phyloP scores from a whole-genome alignment of 1,284 basidiomycete genomes.

The Polyporus tsugae region DNA sequence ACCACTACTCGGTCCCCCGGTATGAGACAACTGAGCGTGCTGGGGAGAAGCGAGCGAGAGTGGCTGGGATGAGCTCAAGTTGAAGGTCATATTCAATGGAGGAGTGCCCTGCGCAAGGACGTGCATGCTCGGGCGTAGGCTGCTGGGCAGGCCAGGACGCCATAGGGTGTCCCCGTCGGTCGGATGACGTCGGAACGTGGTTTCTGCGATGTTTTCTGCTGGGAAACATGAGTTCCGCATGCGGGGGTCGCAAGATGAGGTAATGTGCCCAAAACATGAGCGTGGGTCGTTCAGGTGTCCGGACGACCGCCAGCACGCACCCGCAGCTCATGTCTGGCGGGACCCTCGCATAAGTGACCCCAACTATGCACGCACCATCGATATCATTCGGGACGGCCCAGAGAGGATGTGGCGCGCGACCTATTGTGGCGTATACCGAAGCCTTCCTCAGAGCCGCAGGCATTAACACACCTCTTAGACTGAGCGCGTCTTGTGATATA shows the following conservation, averaged over 20 bases:
- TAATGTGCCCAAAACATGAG: constrained; percentile 19
- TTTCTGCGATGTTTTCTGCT: constrained; percentile 26
- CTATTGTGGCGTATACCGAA: constrained; percentile 4
- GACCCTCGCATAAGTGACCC: not conserved
- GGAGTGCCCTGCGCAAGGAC: constrained; percentile 17
- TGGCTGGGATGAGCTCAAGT: constrained; percentile 3
- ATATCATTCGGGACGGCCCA: not conserved
- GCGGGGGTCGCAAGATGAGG: constrained; percentile 23
- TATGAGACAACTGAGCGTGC: not conserved
- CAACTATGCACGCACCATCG: constrained; percentile 8
- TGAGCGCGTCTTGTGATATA: not conserved
- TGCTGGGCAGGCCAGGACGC: constrained; percentile 13
- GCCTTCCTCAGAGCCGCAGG: not conserved
- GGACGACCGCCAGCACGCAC: constrained; percentile 2
- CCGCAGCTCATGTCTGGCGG: constrained; percentile 2
- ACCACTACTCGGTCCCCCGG: constrained; percentile 8
- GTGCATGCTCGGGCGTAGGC: constrained; percentile 18
- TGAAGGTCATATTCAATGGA: constrained; percentile 6
- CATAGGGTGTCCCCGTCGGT: constrained; percentile 22
- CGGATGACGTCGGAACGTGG: constrained; percentile 23
- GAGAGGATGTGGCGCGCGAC: not conserved
- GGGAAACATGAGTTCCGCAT: constrained; percentile 25
- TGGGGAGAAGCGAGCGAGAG: constrained; percentile 4
- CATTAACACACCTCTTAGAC: not conserved
- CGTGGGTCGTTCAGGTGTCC: constrained; percentile 4